phyloP scores from a whole-genome alignment of 2,329 filamentous ascomycete species.

The Stachybotrys echinatus region DNA sequence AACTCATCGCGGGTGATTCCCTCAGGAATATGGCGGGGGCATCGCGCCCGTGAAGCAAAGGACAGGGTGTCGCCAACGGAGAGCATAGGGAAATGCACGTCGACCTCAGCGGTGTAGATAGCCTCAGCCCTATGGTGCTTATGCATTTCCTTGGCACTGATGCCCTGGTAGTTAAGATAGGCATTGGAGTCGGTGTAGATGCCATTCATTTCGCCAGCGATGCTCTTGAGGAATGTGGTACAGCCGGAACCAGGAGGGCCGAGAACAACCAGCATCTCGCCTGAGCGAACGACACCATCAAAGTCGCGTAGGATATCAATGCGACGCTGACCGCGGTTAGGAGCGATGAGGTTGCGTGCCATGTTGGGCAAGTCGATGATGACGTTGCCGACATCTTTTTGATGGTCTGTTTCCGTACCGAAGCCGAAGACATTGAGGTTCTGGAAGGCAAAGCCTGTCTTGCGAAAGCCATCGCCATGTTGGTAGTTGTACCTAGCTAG shows the following conservation, averaged over 20 bases:
- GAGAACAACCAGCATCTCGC: slow-evolving; percentile 65
- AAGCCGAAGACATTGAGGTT: slow-evolving; percentile 42
- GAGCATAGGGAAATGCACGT: slow-evolving; percentile 37
- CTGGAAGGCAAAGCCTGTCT: slow-evolving; percentile 32
- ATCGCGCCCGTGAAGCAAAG: slow-evolving; percentile 53
- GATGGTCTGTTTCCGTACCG: slow-evolving; percentile 42
- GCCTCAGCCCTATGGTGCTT: neutral
- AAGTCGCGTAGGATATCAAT: slow-evolving; percentile 51
- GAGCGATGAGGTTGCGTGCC: neutral
- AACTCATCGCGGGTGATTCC: slow-evolving; percentile 45
- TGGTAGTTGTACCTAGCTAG: slow-evolving; percentile 16
- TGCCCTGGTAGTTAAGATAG: neutral
- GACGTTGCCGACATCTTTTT: slow-evolving; percentile 33
- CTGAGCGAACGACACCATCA: slow-evolving; percentile 58
- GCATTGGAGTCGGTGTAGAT: slow-evolving; percentile 45
- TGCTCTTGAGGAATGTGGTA: slow-evolving; percentile 57
- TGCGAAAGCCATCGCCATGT: slow-evolving; percentile 19
- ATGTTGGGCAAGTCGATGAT: slow-evolving; percentile 19
- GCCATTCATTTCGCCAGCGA: slow-evolving; percentile 55
- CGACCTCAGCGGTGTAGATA: neutral
- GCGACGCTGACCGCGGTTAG: slow-evolving; percentile 8
- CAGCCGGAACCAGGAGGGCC: slow-evolving; percentile 55
- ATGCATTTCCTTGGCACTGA: neutral
- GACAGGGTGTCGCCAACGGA: slow-evolving; percentile 58
- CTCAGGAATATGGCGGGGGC: slow-evolving; percentile 52